phyloP scores from a whole-genome alignment of 1,284 basidiomycete genomes.

The Ustilago vetiveriae region DNA sequence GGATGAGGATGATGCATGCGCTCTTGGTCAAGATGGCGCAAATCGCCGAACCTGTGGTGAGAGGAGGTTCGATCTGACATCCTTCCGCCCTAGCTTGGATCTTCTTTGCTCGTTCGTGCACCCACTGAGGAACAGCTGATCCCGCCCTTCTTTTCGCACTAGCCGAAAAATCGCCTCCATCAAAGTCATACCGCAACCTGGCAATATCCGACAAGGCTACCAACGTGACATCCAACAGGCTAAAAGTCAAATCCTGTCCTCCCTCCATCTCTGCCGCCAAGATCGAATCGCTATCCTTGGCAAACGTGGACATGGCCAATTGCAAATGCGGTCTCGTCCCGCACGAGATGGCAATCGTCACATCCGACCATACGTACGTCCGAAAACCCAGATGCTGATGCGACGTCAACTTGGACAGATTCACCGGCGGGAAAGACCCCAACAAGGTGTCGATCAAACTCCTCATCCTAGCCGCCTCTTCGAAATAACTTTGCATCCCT shows the following conservation, averaged over 20 bases:
- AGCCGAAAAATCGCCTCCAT: slow-evolving; percentile 26
- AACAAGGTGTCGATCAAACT: slow-evolving; percentile 25
- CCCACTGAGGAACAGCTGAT: slow-evolving; percentile 28
- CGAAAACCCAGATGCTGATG: slow-evolving; percentile 33
- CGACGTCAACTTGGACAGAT: slow-evolving; percentile 22
- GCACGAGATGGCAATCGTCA: slow-evolving; percentile 31
- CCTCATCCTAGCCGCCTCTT: slow-evolving; percentile 29
- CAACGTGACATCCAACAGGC: slow-evolving; percentile 19
- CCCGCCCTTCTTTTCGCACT: slow-evolving; percentile 15
- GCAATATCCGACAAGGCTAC: slow-evolving; percentile 42
- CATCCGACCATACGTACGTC: slow-evolving; percentile 39
- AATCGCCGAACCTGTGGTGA: slow-evolving; percentile 24
- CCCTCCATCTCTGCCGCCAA: neutral
- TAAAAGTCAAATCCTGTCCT: slow-evolving; percentile 14
- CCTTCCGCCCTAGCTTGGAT: slow-evolving; percentile 18
- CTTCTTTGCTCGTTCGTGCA: slow-evolving; percentile 23
- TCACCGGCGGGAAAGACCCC: slow-evolving; percentile 29
- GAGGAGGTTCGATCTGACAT: slow-evolving; percentile 14
- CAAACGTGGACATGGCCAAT: slow-evolving; percentile 21
- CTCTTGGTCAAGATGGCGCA: slow-evolving; percentile 34
- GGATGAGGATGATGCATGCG: slow-evolving; percentile 28
- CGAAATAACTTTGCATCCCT: slow-evolving; percentile 35
- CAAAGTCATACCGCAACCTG: slow-evolving; percentile 30
- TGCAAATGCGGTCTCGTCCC: slow-evolving; percentile 38
- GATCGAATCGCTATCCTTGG: neutral